Evolutionary conservation across 2,329 filamentous ascomycete genomes (phyloP).

Genomic region (Nannizziopsis arthrosporioides): DNA sequence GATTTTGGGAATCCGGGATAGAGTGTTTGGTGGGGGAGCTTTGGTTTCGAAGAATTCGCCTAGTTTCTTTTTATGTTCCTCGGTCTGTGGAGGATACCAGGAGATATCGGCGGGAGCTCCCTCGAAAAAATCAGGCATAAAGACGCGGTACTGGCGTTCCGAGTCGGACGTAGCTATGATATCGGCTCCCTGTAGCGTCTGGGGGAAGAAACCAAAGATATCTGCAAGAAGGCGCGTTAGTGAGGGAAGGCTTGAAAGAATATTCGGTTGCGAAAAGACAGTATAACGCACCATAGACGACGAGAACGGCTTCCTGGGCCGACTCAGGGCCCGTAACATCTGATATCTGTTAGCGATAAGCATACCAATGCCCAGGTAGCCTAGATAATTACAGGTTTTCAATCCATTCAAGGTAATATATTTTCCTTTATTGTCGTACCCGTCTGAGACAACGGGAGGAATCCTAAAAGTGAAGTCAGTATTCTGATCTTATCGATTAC

Average conservation of each 20-base stretch:
- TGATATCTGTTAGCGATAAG: constrained; percentile 17
- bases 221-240: constrained; percentile 29
- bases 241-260: not conserved
- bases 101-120: constrained; percentile 55
- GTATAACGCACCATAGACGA: constrained; percentile 39
- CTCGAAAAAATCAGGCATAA: constrained; percentile 86
- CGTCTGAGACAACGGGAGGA: constrained; percentile 32
- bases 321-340: constrained; percentile 46
- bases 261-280: not conserved
- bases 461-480: constrained; percentile 21
- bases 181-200: constrained; percentile 52
- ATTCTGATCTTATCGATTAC: not conserved
- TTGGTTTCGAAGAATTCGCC: constrained; percentile 47
- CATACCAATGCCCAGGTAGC: not conserved
- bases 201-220: constrained; percentile 53
- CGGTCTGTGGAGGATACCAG: constrained; percentile 49
- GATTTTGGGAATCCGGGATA: constrained; percentile 45
- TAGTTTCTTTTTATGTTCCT: constrained; percentile 50
- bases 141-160: constrained; percentile 64
- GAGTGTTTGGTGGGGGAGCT: constrained; percentile 47
- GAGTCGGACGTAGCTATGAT: constrained; percentile 52
- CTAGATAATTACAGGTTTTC: constrained; percentile 43
- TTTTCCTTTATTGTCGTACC: constrained; percentile 47
- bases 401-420: constrained; percentile 49
- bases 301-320: constrained; percentile 46